Evolutionary conservation across 306 rosid species (phyloP).

Genomic region (Dryas alaskensis): DNA sequence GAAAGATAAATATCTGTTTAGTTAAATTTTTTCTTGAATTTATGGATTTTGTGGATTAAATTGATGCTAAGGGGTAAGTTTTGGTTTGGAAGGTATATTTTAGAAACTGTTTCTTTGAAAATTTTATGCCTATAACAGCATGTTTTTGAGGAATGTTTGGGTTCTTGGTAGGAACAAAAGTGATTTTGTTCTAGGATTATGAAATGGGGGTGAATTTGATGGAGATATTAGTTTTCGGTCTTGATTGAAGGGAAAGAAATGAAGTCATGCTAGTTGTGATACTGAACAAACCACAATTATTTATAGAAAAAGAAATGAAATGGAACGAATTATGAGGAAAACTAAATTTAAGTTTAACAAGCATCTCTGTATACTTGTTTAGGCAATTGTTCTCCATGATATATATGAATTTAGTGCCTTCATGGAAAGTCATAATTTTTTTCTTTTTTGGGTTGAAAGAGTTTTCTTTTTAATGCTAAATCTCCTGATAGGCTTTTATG

Average conservation of each 20-base stretch:
- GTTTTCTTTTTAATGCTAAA: not conserved
- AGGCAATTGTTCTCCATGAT: not conserved
- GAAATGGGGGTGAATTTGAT: not conserved
- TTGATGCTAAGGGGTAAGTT: not conserved
- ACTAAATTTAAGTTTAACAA: not conserved
- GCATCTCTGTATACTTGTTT: not conserved
- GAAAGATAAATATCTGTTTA: not conserved
- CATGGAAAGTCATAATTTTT: too few relatives aligned
- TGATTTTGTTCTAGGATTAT: not conserved
- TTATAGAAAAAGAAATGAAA: not conserved
- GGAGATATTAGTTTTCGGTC: not conserved
- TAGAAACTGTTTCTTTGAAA: not conserved
- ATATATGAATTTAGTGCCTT: not conserved
- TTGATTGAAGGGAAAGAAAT: not conserved
- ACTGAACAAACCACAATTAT: not conserved
- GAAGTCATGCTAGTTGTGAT: not conserved
- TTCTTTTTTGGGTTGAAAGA: too few relatives aligned
- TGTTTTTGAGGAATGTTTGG: not conserved
- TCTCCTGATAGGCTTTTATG: not conserved
- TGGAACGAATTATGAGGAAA: not conserved
- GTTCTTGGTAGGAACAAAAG: not conserved
- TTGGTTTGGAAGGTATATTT: not conserved
- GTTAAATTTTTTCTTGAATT: not conserved
- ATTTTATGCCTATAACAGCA: not conserved
- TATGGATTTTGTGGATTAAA: not conserved